Evolutionary conservation across 805 yeast species (phyloP).

Genomic region (Blastobotrys terrestris): DNA sequence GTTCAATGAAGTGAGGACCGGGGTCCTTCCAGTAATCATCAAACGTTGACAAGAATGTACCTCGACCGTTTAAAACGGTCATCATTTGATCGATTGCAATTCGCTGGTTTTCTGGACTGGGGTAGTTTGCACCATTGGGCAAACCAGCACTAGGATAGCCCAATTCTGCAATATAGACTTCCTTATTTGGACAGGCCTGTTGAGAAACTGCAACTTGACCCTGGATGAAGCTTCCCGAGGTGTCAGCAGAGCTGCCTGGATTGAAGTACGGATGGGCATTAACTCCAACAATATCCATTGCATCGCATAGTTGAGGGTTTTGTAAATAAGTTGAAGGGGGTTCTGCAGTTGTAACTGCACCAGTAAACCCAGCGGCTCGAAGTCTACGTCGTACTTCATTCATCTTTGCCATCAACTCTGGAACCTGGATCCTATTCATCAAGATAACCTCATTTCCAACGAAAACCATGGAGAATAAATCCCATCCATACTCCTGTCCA

Average conservation of each 20-base stretch:
- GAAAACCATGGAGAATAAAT: constrained; percentile 66
- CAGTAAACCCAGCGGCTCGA: constrained; percentile 65
- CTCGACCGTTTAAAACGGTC: constrained; percentile 44
- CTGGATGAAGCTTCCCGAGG: constrained; percentile 65
- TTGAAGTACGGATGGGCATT: constrained; percentile 85
- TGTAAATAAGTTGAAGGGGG: constrained; percentile 71
- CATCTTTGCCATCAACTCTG: constrained; percentile 61
- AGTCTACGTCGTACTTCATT: constrained; percentile 54
- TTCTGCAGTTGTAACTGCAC: constrained; percentile 77
- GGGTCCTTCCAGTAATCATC: constrained; percentile 85
- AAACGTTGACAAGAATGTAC: constrained; percentile 68
- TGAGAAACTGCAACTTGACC: constrained; percentile 55
- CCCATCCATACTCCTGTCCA: constrained; percentile 58
- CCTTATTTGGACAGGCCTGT: constrained; percentile 44
- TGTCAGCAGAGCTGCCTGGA: constrained; percentile 48
- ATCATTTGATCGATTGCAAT: constrained; percentile 63
- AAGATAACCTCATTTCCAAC: constrained; percentile 86
- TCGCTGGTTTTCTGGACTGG: constrained; percentile 62
- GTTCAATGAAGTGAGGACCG: constrained; percentile 81
- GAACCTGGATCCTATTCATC: constrained; percentile 52
- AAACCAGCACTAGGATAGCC: constrained; percentile 81
- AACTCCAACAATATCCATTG: constrained; percentile 75
- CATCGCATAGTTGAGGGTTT: constrained; percentile 61
- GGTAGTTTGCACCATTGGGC: constrained; percentile 67
- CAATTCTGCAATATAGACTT: constrained; percentile 69